phyloP scores from a whole-genome alignment of 768 basidiomycete genomes.

The Tylopilus rubrobrunneus region DNA sequence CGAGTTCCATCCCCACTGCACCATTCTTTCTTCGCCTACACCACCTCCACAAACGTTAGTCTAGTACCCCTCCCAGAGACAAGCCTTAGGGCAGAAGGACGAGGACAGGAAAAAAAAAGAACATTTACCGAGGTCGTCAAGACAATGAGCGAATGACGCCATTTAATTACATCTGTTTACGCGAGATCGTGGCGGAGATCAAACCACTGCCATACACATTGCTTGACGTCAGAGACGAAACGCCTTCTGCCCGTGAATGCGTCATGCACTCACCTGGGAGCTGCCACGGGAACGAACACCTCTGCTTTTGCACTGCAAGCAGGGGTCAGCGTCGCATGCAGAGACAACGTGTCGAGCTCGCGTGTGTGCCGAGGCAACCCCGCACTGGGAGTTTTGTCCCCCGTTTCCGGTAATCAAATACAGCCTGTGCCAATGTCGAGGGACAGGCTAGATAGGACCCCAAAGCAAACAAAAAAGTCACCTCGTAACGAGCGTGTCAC shows the following conservation, averaged over 20 bases:
- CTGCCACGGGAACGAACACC: slow-evolving; percentile 81
- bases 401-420: slow-evolving; percentile 16
- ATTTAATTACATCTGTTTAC: slow-evolving; percentile 34
- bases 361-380: slow-evolving; percentile 10
- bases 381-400: slow-evolving; percentile 1
- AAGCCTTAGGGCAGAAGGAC: too few relatives aligned
- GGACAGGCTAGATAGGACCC: not conserved
- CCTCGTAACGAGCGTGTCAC: slow-evolving; percentile 8
- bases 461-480: not conserved
- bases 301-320: slow-evolving; percentile 64
- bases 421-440: not conserved
- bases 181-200: slow-evolving; percentile 57
- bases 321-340: slow-evolving; percentile 15
- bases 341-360: slow-evolving; percentile 10
- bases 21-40: too few relatives aligned
- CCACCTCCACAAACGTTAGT: too few relatives aligned
- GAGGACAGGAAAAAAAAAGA: not conserved
- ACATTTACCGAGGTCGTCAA: slow-evolving; percentile 25
- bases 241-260: slow-evolving; percentile 7
- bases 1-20: too few relatives aligned
- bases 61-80: too few relatives aligned
- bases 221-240: slow-evolving; percentile 27
- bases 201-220: slow-evolving; percentile 41
- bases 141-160: slow-evolving; percentile 32
- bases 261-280: slow-evolving; percentile 67